A percentile compares a stretch with the other conserved stretches of the same genome.
Conservation (phyloP, 2,329 filamentous ascomycete genomes). For the Monosporascus sp. region DNA sequence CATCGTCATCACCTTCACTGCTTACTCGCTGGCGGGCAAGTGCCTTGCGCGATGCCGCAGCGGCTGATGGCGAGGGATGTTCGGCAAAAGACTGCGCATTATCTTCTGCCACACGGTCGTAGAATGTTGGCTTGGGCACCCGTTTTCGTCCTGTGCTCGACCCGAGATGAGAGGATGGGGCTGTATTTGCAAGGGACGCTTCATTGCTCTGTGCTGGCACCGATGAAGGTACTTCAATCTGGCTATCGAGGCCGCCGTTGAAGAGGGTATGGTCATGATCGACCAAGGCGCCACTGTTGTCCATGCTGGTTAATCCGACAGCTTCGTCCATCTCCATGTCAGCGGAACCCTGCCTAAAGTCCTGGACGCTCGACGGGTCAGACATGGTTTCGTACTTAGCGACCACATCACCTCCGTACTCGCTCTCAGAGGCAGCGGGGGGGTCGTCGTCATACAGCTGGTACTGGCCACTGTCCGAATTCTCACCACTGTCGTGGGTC, state of each 20-base stretch:
- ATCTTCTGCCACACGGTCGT: constrained; percentile 6
- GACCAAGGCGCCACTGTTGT: neutral
- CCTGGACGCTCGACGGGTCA: neutral
- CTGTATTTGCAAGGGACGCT: neutral
- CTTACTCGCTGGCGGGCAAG: too few species aligned
- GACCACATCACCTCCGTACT: neutral
- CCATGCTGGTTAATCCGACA: neutral
- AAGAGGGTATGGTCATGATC: neutral
- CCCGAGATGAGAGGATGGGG: constrained; percentile 3
- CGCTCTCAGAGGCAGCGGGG: neutral
- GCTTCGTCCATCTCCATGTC: neutral
- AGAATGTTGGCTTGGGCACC: constrained; percentile 19
- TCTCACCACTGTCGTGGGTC: constrained; percentile 2
- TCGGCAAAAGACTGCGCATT: constrained; percentile 3
- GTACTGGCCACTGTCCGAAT: neutral
- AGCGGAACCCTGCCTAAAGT: neutral
- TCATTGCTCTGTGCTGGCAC: constrained; percentile 5
- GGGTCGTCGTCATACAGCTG: neutral
- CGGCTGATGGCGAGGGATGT: constrained; percentile 13
- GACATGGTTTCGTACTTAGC: neutral
- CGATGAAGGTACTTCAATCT: constrained; percentile 13
- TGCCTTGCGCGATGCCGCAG: constrained; percentile 7
- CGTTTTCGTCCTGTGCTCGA: constrained; percentile 19
- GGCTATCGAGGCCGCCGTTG: neutral
- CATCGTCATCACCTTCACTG: neutral